Conservation (phyloP, 2,329 filamentous ascomycete species). For the Alternaria conjuncta region DNA sequence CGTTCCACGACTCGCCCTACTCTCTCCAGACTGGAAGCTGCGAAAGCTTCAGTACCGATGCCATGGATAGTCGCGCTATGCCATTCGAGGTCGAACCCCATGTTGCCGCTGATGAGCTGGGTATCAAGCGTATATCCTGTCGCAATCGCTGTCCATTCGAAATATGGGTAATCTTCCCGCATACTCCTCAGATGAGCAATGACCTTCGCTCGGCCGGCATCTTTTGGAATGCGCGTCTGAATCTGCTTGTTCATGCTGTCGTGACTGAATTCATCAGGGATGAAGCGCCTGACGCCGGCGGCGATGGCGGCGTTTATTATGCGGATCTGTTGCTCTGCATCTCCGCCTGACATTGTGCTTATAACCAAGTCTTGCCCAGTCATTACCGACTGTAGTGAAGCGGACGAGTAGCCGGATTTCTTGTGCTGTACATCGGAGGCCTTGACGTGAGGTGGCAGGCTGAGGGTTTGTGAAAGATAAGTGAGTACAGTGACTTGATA, state of each 20-base stretch:
- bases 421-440: slow-evolving; percentile 21
- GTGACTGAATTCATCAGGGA: slow-evolving; percentile 53
- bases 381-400: slow-evolving; percentile 42
- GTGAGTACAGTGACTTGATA: slow-evolving; percentile 35
- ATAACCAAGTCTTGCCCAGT: slow-evolving; percentile 49
- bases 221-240: slow-evolving; percentile 38
- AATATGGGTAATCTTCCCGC: slow-evolving; percentile 7
- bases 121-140: slow-evolving; percentile 44
- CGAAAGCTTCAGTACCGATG: slow-evolving; percentile 43
- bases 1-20: slow-evolving; percentile 36
- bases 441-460: slow-evolving; percentile 21
- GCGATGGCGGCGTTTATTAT: slow-evolving; percentile 51
- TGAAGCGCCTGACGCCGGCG: slow-evolving; percentile 49
- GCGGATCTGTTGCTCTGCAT: slow-evolving; percentile 29
- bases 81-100: slow-evolving; percentile 50
- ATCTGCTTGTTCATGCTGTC: slow-evolving; percentile 41
- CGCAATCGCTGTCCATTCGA: slow-evolving; percentile 47
- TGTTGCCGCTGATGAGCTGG: slow-evolving; percentile 39
- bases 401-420: slow-evolving; percentile 39
- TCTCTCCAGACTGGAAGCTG: slow-evolving; percentile 44
- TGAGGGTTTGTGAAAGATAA: slow-evolving; percentile 29
- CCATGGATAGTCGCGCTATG: slow-evolving; percentile 49
- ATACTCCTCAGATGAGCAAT: slow-evolving; percentile 37
- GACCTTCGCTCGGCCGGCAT: slow-evolving; percentile 34
- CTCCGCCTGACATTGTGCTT: slow-evolving; percentile 38